A percentile compares a stretch with the other conserved stretches of the same genome.
Conservation (phyloP, 768 basidiomycete genomes). For the Leccinum sublutescens region DNA sequence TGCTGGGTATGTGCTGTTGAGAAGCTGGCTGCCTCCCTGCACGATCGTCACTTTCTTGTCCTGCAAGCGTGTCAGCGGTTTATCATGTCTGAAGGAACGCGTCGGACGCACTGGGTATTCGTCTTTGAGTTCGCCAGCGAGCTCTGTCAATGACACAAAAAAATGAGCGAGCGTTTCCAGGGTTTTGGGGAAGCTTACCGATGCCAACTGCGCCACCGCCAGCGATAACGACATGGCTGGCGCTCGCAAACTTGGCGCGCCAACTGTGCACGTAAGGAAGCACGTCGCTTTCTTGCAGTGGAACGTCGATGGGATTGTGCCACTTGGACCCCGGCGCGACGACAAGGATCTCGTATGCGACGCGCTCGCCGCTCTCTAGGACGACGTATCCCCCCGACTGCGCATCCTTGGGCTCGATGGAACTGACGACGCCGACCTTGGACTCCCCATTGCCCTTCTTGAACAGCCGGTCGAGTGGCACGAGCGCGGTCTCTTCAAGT, state of each 20-base stretch:
- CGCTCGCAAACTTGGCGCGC: constrained; percentile 33
- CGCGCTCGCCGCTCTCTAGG: constrained; percentile 46
- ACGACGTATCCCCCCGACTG: constrained; percentile 46
- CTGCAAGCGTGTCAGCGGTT: constrained; percentile 17
- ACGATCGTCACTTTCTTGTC: constrained; percentile 57
- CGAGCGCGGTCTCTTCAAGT: constrained; percentile 44
- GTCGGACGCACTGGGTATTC: constrained; percentile 35
- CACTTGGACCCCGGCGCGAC: constrained; percentile 59
- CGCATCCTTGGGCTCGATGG: constrained; percentile 37
- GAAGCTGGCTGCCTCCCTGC: constrained; percentile 50
- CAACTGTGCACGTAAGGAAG: constrained; percentile 31
- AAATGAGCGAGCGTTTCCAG: neutral
- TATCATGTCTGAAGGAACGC: neutral
- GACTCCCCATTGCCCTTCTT: constrained; percentile 43
- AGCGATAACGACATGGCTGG: constrained; percentile 45
- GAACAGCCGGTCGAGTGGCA: constrained; percentile 54
- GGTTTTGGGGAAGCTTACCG: constrained; percentile 32
- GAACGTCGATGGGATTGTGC: constrained; percentile 49
- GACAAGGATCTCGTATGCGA: constrained; percentile 56
- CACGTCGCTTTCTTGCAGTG: constrained; percentile 32
- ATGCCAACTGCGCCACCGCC: constrained; percentile 59
- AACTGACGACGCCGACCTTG: constrained; percentile 34
- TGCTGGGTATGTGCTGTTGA: constrained; percentile 55
- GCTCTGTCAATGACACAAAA: constrained; percentile 29
- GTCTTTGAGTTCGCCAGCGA: constrained; percentile 45